Percentiles rank a stretch among this genome's conserved stretches.
Conservation (phyloP, 768 basidiomycete genomes). For the Strobilomyces dryophilus region DNA sequence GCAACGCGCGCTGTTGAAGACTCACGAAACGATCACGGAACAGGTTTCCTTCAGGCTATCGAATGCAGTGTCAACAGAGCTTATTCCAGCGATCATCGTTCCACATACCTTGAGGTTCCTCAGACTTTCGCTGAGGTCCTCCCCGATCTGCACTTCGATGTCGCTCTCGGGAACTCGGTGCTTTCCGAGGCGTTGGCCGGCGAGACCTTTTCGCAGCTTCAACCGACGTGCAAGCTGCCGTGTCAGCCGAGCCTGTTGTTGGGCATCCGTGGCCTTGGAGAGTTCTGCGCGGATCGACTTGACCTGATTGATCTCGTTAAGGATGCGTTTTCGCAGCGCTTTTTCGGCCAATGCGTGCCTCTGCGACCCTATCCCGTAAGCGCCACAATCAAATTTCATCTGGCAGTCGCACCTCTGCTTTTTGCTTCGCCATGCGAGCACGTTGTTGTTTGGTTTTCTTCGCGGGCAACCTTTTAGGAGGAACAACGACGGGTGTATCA, state of each 20-base stretch:
- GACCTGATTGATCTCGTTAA: slow-evolving; percentile 53
- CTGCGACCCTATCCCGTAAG: slow-evolving; percentile 30
- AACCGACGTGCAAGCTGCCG: slow-evolving; percentile 43
- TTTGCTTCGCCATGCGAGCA: slow-evolving; percentile 57
- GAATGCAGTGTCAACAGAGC: background rate
- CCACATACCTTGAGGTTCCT: slow-evolving; percentile 74
- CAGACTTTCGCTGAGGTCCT: slow-evolving; percentile 83
- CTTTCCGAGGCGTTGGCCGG: slow-evolving; percentile 75
- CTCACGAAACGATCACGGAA: slow-evolving; percentile 88
- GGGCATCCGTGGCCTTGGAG: slow-evolving; percentile 33
- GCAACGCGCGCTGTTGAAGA: slow-evolving; percentile 79
- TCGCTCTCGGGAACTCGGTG: slow-evolving; percentile 64
- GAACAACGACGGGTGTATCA: slow-evolving; percentile 27
- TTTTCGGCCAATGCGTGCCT: slow-evolving; percentile 62
- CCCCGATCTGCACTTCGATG: slow-evolving; percentile 85
- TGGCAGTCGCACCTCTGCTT: slow-evolving; percentile 53
- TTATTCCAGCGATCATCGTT: background rate
- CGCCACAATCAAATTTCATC: background rate
- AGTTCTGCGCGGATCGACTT: slow-evolving; percentile 47
- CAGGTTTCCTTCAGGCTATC: slow-evolving; percentile 87
- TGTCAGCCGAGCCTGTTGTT: slow-evolving; percentile 33
- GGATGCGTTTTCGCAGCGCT: slow-evolving; percentile 55
- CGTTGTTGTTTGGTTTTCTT: slow-evolving; percentile 65
- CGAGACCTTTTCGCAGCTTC: slow-evolving; percentile 59
- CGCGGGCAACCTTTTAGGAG: slow-evolving; percentile 39